These are phyloP conservation scores for Globisporangium lucens DNA, from an alignment of 352 stramenopile genomes.

Conservation along the genomic window DNA sequence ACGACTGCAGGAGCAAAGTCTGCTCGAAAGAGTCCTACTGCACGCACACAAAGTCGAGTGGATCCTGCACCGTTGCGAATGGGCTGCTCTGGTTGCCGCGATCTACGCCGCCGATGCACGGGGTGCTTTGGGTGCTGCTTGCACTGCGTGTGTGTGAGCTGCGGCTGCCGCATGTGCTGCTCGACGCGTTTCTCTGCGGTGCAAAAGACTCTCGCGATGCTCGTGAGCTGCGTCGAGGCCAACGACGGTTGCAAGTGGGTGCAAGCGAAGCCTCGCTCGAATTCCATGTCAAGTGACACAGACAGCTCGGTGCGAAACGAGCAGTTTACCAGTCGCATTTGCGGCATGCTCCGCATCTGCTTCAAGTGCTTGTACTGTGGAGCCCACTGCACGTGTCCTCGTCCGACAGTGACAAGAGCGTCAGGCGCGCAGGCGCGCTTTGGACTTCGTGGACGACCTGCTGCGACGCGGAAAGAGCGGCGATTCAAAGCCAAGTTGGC, in stretches of 20 bases:
- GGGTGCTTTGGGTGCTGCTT: constrained; percentile 62
- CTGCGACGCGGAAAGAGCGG: constrained; percentile 25
- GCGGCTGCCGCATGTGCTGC: constrained; percentile 72
- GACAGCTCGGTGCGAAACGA: background rate
- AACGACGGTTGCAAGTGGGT: constrained; percentile 65
- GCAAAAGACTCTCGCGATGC: constrained; percentile 54
- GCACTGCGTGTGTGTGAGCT: constrained; percentile 70
- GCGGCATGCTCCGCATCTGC: constrained; percentile 41
- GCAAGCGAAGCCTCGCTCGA: constrained; percentile 9
- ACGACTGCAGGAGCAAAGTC: constrained; percentile 1
- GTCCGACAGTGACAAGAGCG: constrained; percentile 9
- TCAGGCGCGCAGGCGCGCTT: constrained; percentile 7
- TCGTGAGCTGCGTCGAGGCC: constrained; percentile 56
- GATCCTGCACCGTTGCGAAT: constrained; percentile 42
- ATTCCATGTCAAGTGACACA: constrained; percentile 8
- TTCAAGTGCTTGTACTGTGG: constrained; percentile 35
- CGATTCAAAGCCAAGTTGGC: constrained; percentile 40
- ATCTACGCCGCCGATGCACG: constrained; percentile 57
- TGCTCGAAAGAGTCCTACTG: constrained; percentile 10
- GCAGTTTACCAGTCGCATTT: constrained; percentile 12
- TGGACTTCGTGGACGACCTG: constrained; percentile 13
- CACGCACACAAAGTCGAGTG: constrained; percentile 14
- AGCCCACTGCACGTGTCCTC: constrained; percentile 38
- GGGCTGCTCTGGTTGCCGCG: constrained; percentile 60
- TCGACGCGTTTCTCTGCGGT: constrained; percentile 48